These are phyloP conservation scores for Apiotrichum montevideense DNA, from an alignment of 1,284 basidiomycete species.

Conservation along the genomic window DNA sequence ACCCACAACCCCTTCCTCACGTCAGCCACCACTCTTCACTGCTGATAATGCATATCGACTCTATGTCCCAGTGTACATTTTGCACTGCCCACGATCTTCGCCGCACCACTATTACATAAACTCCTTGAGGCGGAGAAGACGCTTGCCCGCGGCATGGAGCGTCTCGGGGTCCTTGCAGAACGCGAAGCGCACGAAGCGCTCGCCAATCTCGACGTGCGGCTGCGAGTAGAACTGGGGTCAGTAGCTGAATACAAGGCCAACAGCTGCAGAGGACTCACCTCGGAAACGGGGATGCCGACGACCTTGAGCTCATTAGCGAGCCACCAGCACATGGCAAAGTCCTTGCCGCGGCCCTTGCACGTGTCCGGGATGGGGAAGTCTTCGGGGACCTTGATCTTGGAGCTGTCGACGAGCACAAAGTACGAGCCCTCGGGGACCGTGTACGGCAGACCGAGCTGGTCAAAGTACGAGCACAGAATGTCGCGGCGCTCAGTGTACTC, in stretches of 20 bases:
- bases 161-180: constrained; percentile 91
- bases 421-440: constrained; percentile 82
- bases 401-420: constrained; percentile 83
- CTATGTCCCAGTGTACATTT: no score
- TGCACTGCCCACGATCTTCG: no score
- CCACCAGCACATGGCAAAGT: constrained; percentile 90
- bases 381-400: constrained; percentile 70
- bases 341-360: constrained; percentile 71
- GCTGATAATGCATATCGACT: no score
- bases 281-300: constrained; percentile 87
- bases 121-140: constrained; percentile 65
- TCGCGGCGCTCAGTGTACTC: constrained; percentile 79
- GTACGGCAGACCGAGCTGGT: constrained; percentile 78
- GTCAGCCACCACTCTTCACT: no score
- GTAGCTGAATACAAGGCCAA: background rate
- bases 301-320: constrained; percentile 81
- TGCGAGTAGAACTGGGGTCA: constrained; percentile 72
- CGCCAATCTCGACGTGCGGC: constrained; percentile 75
- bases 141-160: constrained; percentile 67
- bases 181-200: constrained; percentile 77
- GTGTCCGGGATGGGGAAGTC: constrained; percentile 74
- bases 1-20: no score
- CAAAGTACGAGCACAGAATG: constrained; percentile 69
- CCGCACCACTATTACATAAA: constrained; percentile 46
- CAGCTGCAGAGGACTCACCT: constrained; percentile 41